These are phyloP conservation scores for Penicillium digitatum DNA, from an alignment of 2,329 filamentous ascomycete genomes.

Conservation along the genomic window DNA sequence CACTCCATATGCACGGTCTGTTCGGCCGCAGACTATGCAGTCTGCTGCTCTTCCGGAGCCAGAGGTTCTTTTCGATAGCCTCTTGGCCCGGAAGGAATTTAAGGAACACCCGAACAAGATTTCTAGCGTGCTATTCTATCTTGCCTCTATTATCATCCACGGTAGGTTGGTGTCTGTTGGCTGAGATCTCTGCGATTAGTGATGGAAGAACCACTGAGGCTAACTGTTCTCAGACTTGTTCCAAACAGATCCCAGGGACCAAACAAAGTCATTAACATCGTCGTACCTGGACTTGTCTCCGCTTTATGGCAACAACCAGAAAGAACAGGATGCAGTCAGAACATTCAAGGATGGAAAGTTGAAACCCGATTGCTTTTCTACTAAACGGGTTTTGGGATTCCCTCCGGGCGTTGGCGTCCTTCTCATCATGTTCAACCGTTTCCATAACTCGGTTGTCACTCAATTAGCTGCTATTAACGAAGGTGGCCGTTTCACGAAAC, in stretches of 20 bases:
- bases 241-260: constrained; percentile 60
- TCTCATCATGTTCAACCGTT: constrained; percentile 65
- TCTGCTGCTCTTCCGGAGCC: constrained; percentile 61
- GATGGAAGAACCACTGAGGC: not conserved
- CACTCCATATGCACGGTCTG: constrained; percentile 65
- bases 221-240: constrained; percentile 53
- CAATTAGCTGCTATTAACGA: constrained; percentile 65
- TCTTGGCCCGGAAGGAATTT: constrained; percentile 61
- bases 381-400: constrained; percentile 61
- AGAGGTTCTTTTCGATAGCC: constrained; percentile 62
- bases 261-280: constrained; percentile 62
- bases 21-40: constrained; percentile 55
- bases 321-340: constrained; percentile 60
- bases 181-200: not conserved
- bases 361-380: constrained; percentile 67
- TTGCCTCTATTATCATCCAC: constrained; percentile 65
- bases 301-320: constrained; percentile 64
- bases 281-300: constrained; percentile 72
- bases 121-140: constrained; percentile 70
- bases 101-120: constrained; percentile 67
- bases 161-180: constrained; percentile 29
- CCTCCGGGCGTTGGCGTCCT: constrained; percentile 66
- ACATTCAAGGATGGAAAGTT: constrained; percentile 64
- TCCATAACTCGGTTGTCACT: constrained; percentile 65
- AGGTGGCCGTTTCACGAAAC: constrained; percentile 60